Base-by-base conservation (phyloP, 2,329 filamentous ascomycete genomes). In the Cryphonectria radicalis region DNA sequence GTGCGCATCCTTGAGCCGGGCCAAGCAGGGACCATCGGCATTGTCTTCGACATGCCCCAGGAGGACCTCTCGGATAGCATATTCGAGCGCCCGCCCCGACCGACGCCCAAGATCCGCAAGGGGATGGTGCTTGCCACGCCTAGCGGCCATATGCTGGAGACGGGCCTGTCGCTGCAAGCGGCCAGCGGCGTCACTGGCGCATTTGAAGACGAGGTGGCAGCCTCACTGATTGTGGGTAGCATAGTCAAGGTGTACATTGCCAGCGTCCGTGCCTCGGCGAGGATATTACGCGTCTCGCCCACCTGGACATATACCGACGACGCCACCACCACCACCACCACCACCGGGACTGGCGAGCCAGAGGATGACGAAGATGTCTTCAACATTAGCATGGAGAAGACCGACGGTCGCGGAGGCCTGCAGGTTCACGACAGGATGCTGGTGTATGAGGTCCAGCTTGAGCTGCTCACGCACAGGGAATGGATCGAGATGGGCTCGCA, bases 11-110 rank as follows among this genome's bases (percentile, higher is more conserved):
- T 98, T 10, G 87, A 91, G 66, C 87, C 91, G 22, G 94, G 93
- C 13, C 95, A 99, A 81, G 94, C 95, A 7, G 96, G 95, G 0
- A 98, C 95, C 0, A 88, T 99, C 68, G 95, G 95, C 0, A 84
- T 98, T 66, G 86, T 92, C 3, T 86, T 92, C n/a, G 83, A 87
- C 43, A 77, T 81, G 5, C 76, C 80, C 1, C 73, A 79, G 22
- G 79, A 81, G 35, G 79, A 80, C n/a, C 63, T 75, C 5, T 76
- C 77, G 5, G 78, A 80, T 70, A 76, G 75, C 57, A 60, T 75
- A 11, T 75, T 76, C 46, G 80, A 81, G 73, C 75, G 75, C 59
- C 69, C 73, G 55, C 75, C 76, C 59, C 75, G 76, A 62, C 77
- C 81, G 32, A 74, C 77, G 14, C 82, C 83, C 46, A 84, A 85